Percentiles rank a stretch among this genome's conserved stretches.
Conservation (phyloP, 305 asterid genomes). For the Solanum hybrid region DNA sequence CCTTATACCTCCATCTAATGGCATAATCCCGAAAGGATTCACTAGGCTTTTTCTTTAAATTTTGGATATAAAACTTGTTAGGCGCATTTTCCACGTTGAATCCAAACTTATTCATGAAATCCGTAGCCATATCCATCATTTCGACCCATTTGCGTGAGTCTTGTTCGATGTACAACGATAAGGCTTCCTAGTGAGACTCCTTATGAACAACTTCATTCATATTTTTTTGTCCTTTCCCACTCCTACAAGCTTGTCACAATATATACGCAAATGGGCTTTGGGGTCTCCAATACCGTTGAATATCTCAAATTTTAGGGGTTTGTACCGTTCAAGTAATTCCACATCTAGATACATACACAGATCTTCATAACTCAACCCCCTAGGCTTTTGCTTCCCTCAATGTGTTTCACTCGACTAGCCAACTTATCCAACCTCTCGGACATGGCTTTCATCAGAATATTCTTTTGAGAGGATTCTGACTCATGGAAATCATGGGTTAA, state of each 20-base stretch:
- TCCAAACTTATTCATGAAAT: too few relatives aligned
- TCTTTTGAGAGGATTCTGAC: rapidly evolving
- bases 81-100: too few relatives aligned
- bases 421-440: too few relatives aligned
- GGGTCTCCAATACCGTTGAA: not conserved
- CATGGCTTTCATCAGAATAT: not conserved
- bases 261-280: too few relatives aligned
- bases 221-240: not conserved
- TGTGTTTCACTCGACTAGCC: not conserved
- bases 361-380: not conserved
- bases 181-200: not conserved
- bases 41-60: not conserved
- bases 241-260: too few relatives aligned
- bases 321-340: too few relatives aligned
- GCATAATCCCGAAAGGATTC: too few relatives aligned
- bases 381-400: not conserved
- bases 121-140: not conserved
- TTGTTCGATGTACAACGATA: not conserved
- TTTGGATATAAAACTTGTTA: too few relatives aligned
- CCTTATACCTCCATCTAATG: too few relatives aligned
- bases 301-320: not conserved
- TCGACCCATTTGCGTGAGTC: too few relatives aligned
- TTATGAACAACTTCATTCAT: not conserved
- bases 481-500: not conserved
- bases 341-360: not conserved